Conservation (phyloP, 2,329 filamentous ascomycete species). For the Knufia petricola region DNA sequence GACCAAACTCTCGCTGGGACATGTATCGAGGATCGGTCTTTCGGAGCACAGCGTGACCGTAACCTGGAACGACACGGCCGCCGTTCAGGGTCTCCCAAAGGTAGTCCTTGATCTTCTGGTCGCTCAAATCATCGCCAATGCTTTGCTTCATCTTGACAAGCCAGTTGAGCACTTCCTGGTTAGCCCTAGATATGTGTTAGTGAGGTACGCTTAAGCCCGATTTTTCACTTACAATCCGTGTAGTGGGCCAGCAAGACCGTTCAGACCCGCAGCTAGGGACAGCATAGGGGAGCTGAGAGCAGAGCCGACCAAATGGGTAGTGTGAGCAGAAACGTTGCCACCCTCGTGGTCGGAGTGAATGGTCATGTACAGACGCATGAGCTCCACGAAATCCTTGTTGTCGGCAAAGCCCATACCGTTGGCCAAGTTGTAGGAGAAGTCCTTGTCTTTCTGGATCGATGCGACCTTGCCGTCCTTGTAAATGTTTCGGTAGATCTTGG, state of each 20-base stretch:
- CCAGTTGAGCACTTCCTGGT: slow-evolving; percentile 99
- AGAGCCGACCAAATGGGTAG: slow-evolving; percentile 93
- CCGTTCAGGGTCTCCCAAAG: slow-evolving; percentile 94
- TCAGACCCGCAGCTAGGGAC: slow-evolving; percentile 89
- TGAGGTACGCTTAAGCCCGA: neutral
- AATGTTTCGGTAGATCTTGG: slow-evolving; percentile 99
- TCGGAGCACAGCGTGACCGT: slow-evolving; percentile 97
- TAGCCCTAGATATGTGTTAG: slow-evolving; percentile 48
- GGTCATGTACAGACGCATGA: slow-evolving; percentile 97
- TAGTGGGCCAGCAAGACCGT: slow-evolving; percentile 94
- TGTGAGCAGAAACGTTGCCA: slow-evolving; percentile 97
- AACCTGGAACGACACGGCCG: slow-evolving; percentile 93
- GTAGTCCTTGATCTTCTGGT: slow-evolving; percentile 96
- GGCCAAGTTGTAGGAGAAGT: slow-evolving; percentile 98
- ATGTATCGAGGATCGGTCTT: slow-evolving; percentile 99
- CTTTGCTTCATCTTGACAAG: slow-evolving; percentile 97
- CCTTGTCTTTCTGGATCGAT: slow-evolving; percentile 94
- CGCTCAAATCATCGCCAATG: slow-evolving; percentile 87
- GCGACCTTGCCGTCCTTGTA: slow-evolving; percentile 99
- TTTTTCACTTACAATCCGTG: slow-evolving; percentile 63
- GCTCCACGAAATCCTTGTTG: slow-evolving; percentile 94
- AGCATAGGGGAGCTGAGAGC: slow-evolving; percentile 97
- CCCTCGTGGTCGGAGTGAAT: slow-evolving; percentile 99
- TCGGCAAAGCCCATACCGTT: slow-evolving; percentile 96
- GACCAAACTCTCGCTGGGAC: slow-evolving; percentile 94